These are phyloP conservation scores for Microsporum canis DNA, from an alignment of 2,329 filamentous ascomycete genomes.

Conservation along the genomic window DNA sequence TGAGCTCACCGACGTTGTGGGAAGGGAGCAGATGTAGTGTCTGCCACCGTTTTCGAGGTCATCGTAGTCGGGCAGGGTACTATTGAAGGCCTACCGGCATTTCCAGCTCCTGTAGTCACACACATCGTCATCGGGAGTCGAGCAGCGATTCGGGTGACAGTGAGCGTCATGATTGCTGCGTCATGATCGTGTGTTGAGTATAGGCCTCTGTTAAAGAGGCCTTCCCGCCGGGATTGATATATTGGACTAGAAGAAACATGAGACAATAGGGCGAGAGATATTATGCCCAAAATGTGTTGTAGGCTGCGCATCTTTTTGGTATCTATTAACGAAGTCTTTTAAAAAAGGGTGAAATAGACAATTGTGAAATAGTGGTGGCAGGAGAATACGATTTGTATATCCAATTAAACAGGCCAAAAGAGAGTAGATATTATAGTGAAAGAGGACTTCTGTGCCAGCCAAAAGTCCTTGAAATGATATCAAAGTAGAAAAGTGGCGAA, in stretches of 20 bases:
- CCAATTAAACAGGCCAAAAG: neutral
- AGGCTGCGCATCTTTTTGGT: conserved; percentile 3
- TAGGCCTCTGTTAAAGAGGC: neutral
- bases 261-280: neutral
- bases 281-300: neutral
- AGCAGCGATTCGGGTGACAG: conserved; percentile 5
- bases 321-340: neutral
- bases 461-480: neutral
- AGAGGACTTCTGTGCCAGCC: neutral
- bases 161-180: conserved; percentile 8
- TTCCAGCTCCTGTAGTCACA: conserved; percentile 4
- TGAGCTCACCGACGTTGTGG: neutral
- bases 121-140: conserved; percentile 7
- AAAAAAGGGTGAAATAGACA: neutral
- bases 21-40: neutral
- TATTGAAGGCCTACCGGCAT: neutral
- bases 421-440: neutral
- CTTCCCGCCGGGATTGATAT: neutral
- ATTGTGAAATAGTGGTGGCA: neutral
- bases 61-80: neutral
- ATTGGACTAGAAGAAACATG: conserved; percentile 5
- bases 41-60: neutral
- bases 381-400: neutral
- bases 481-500: neutral
- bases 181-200: neutral